Base-by-base conservation (phyloP, 306 rosid species). In the Mimosa pudica region DNA sequence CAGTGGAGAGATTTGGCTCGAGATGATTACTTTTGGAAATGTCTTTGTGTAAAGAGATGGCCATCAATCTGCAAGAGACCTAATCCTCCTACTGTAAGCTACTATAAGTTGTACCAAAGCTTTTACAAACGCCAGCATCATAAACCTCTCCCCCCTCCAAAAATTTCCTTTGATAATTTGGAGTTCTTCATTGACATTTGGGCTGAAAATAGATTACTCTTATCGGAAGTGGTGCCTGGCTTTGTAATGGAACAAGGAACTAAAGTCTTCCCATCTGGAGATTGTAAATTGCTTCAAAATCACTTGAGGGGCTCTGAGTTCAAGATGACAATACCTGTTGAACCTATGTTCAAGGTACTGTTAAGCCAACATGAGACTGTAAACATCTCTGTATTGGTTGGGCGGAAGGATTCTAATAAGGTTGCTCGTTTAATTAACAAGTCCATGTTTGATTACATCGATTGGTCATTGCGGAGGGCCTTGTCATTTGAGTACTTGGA, bases 21-120 rank as follows among this genome's bases (percentile, higher is more conserved):
- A 61, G 98, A 93, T 77, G 99, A 93, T 85, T 96, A 87, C 91
- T 89, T 93, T 44, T 96, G 98, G 98, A 96, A 96, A 83, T 90
- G 99, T 78, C 24, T 78, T 30, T 93, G 97, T 81, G 94, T 92
- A 80, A 89, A 90, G 88, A 91, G 88, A 81, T 93, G 99, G 98
- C 99, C 99, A 65, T 96, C 99, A 7, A 85, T 88, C 74, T 91
- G 96, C 96, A 96, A 89, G 88, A 85, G 67, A 57, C 89, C 93
- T 60, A 82, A 86, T 52, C 91, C 92, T 66, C 90, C 96, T 4
- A 79, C 88, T 41, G 32, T 47, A 78, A 85, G 92, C 8, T 93
- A 90, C 89, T 86, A 82, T 81, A 88, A 87, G 80, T 76, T 96
- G 3, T 96, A 88, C 77, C 85, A 82, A 86, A 86, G 87, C 24